Evolutionary conservation across 495 filamentous ascomycete species (phyloP), one percentile per base, ranked within the genome.

Genomic region (Penicillium macrosclerotiorum): DNA sequence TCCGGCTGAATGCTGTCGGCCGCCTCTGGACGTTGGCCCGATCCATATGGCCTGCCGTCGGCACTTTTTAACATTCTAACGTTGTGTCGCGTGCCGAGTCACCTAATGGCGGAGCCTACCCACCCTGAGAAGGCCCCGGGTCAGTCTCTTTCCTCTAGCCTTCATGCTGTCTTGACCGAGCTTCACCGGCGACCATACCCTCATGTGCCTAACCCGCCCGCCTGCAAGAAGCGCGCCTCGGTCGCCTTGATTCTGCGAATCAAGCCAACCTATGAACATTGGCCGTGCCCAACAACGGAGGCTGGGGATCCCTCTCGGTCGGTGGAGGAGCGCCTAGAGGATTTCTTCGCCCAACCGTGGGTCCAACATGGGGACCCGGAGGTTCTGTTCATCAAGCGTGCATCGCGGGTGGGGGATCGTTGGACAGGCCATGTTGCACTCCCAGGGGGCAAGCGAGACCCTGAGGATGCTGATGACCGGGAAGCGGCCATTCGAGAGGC

Each of bases 361-460:
- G 84, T 88, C 8, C 71, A 79, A 35, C 64, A 84, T 57, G 87
- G 86, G n/a, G 82, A 86, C 45, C 81, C 86, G 2, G 87, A 91
- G 56, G 71, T 83, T 8, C 70, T 89, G 9, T 88, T 89, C 54
- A 91, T 91, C 61, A 90, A 90, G 61, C 72, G 87, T 33, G 81
- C 87, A 16, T 76, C 83, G 18, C 72, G 87, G 24, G 71, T 74
- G 16, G 85, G 85, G 4, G 87, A 91, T 62, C 72, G 84, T 37
- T 91, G 87, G 87, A 86, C 79, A 1, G 78, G 82, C 31, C 85
- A 90, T 72, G 79, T 88, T 41, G 87, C 86, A 0, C 65, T 90
- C 3, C 87, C 87, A 0, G 87, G 87, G 17, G 87, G 87, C 3
- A 85, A 82, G 52, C 65, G 82, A 52, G 87, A 91, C 49, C 78